Base-by-base conservation (phyloP, 345 rosid genomes). In the Psidium guajava region DNA sequence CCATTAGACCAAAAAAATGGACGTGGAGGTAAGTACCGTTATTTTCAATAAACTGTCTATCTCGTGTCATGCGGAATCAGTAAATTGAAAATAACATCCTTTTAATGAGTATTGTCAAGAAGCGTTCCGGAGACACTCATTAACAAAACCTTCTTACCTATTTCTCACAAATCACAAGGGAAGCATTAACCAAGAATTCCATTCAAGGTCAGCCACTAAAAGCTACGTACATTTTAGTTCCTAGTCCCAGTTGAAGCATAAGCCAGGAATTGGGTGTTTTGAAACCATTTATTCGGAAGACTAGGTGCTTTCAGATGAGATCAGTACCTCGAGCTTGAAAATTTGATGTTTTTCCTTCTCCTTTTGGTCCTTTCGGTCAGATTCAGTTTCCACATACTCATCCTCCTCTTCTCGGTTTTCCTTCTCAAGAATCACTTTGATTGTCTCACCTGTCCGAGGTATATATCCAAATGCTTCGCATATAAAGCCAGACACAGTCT, bases 381-480 rank as follows among this genome's bases (percentile, higher is more conserved):
- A 88, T 90, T 91, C 94, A 89, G 86, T 91, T 88, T 95, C 96
- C 25, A 87, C 85, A 55, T 91, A 89, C 47, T 94, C 95, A 85
- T 90, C 90, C 81, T 91, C 90, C 73, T 95, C 98, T 87, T 97
- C 98, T 89, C 91, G 88, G 87, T 89, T 91, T 88, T 92, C 98
- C 92, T 93, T 97, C 88, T 94, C 95, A 53, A 97, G 92, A 54
- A 92, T 92, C 84, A 96, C 94, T 83, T 91, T 94, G 84, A 97
- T 88, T 82, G 92, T 93, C 90, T 97, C 99, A 51, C 99, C 99
- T 32, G 98, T 97, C 93, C 95, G 92, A 59, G 99, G 99, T 83
- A 97, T 97, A 86, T 95, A 97, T 85, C 99, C 99, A 92, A 97
- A 97, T 88, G 95, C 97, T 88, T 97, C 99, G 6, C 99, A 96